Conservation (phyloP, 2,329 filamentous ascomycete genomes). For the Arthrinium puccinioides region DNA sequence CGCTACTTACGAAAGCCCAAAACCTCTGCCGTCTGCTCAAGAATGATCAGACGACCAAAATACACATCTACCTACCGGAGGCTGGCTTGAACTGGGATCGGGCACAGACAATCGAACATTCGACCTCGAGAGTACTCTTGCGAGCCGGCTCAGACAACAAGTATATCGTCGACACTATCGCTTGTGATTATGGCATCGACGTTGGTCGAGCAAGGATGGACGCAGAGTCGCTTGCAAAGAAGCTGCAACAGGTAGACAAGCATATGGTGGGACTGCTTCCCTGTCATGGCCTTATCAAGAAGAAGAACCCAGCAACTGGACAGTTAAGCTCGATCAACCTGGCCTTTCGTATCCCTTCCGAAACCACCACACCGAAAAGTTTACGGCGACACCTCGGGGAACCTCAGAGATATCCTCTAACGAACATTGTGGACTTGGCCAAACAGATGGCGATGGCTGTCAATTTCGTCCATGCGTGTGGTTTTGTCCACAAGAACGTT, state of each 20-base stretch:
- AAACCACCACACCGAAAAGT: neutral
- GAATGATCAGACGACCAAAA: neutral
- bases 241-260: neutral
- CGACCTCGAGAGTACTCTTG: neutral
- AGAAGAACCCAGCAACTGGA: neutral
- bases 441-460: neutral
- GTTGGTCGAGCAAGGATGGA: neutral
- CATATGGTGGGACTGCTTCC: neutral
- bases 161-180: neutral
- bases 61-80: neutral
- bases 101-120: neutral
- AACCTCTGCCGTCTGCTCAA: no score
- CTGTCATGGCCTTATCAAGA: neutral
- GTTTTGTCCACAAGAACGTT: slow-evolving; percentile 7
- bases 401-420: neutral
- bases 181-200: no score
- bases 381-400: neutral
- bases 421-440: neutral
- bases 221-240: neutral
- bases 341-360: neutral
- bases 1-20: no score
- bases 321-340: neutral
- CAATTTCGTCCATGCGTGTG: slow-evolving; percentile 6
- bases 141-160: neutral
- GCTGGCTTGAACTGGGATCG: no score